Percentiles rank a stretch among this genome's conserved stretches.
Evolutionary conservation across 257 asterid species (phyloP).

Genomic region (Capsicum rhomboideum): DNA sequence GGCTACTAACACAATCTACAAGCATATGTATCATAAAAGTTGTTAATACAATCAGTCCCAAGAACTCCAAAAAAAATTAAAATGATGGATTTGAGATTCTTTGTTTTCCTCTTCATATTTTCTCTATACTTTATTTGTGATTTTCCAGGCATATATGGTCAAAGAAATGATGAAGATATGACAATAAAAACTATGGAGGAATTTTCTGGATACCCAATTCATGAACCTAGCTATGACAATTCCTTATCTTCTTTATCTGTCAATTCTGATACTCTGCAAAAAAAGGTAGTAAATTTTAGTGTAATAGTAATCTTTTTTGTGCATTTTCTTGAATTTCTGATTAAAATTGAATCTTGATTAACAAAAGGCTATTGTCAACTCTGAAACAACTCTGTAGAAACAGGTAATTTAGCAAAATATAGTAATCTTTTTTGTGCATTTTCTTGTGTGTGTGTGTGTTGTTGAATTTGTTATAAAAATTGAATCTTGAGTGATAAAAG

Average conservation of each 20-base stretch:
- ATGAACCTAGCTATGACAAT: slow-evolving; percentile 34
- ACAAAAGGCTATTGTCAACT: not conserved
- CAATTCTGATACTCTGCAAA: slow-evolving; percentile 44
- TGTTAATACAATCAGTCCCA: not conserved
- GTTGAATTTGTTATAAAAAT: slow-evolving; percentile 7
- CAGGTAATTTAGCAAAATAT: too few relatives aligned
- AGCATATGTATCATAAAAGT: not conserved
- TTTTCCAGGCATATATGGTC: slow-evolving; percentile 20
- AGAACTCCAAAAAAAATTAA: not conserved
- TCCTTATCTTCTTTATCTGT: slow-evolving; percentile 53
- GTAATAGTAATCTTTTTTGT: not conserved
- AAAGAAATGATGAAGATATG: slow-evolving; percentile 29
- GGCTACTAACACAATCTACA: not conserved
- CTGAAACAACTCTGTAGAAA: too few relatives aligned
- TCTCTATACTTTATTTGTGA: slow-evolving; percentile 15
- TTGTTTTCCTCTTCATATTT: slow-evolving; percentile 6
- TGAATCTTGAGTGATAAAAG: slow-evolving; percentile 14
- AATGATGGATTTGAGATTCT: slow-evolving; percentile 27
- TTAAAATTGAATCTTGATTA: slow-evolving; percentile 20
- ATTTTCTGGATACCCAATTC: slow-evolving; percentile 80
- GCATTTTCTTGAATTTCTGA: not conserved
- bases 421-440: too few relatives aligned
- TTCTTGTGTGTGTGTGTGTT: not conserved
- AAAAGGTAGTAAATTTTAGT: slow-evolving; percentile 46
- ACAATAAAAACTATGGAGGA: slow-evolving; percentile 65